Evolutionary conservation across 2,329 filamentous ascomycete species (phyloP).

Genomic region (Xylariaceae sp.): DNA sequence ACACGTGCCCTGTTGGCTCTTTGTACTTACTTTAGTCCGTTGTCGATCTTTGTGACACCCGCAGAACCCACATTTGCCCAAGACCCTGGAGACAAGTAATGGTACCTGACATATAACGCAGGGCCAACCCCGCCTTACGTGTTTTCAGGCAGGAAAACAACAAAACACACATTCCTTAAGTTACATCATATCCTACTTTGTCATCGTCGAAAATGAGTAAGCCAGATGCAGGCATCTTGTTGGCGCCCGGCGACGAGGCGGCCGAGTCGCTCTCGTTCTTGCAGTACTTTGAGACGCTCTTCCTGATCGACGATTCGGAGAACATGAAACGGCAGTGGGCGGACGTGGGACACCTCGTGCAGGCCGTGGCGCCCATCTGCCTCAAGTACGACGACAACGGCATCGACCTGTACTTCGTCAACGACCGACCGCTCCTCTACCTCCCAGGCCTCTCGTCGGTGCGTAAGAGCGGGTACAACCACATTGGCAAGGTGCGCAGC

Average conservation of each 20-base stretch:
- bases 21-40: too few relatives aligned
- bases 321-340: slow-evolving; percentile 20
- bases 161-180: too few relatives aligned
- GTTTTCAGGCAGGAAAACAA: too few relatives aligned
- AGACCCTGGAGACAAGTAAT: too few relatives aligned
- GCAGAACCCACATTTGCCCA: too few relatives aligned
- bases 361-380: slow-evolving; percentile 16
- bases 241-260: slow-evolving; percentile 12
- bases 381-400: slow-evolving; percentile 21
- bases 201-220: slow-evolving; percentile 11
- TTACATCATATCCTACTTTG: background rate
- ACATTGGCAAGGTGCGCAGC: slow-evolving; percentile 20
- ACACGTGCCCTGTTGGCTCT: too few relatives aligned
- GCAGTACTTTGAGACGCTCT: slow-evolving; percentile 18
- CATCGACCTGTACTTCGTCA: slow-evolving; percentile 56
- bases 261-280: slow-evolving; percentile 18
- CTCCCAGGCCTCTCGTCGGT: slow-evolving; percentile 20
- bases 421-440: slow-evolving; percentile 17
- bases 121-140: too few relatives aligned
- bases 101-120: too few relatives aligned
- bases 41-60: too few relatives aligned
- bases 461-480: slow-evolving; percentile 22
- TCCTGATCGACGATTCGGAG: slow-evolving; percentile 18
- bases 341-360: slow-evolving; percentile 18
- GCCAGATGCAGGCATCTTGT: slow-evolving; percentile 16